Conservation (phyloP, 1,284 basidiomycete species). For the Porogramme epimiltina region DNA sequence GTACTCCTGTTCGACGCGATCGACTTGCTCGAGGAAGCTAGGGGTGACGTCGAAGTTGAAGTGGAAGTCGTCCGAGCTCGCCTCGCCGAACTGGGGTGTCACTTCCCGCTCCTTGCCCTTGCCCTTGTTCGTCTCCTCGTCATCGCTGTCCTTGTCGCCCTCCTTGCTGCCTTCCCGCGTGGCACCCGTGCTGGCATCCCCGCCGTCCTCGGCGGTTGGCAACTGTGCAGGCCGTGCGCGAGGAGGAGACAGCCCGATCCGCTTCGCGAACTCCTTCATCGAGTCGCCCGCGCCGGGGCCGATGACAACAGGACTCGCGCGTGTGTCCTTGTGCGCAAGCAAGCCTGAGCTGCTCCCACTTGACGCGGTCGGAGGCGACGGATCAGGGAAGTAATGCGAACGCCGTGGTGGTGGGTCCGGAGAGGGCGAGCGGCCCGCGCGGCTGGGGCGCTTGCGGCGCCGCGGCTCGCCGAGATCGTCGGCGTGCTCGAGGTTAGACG, state of each 20-base stretch:
- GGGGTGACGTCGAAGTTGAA: conserved; percentile 39
- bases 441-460: conserved; percentile 34
- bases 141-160: conserved; percentile 20
- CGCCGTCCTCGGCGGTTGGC: background rate
- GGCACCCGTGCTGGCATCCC: no score
- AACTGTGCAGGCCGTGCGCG: conserved; percentile 9
- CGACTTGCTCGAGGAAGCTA: conserved; percentile 37
- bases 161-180: no score
- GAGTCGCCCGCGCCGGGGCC: no score
- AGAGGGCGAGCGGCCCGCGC: conserved; percentile 26
- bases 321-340: no score
- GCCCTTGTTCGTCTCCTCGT: conserved; percentile 11
- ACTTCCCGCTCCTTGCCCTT: conserved; percentile 16
- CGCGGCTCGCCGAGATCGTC: conserved; percentile 50
- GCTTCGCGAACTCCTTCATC: background rate
- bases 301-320: no score
- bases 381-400: conserved; percentile 19
- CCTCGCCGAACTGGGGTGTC: conserved; percentile 9
- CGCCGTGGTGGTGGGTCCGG: conserved; percentile 26
- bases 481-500: conserved; percentile 25
- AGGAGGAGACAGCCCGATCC: conserved; percentile 12
- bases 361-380: background rate
- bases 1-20: conserved; percentile 39
- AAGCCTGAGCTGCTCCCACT: background rate
- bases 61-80: conserved; percentile 33